Base-by-base conservation (phyloP, 129 eudicot genomes). In the Scalesia atractyloides region DNA sequence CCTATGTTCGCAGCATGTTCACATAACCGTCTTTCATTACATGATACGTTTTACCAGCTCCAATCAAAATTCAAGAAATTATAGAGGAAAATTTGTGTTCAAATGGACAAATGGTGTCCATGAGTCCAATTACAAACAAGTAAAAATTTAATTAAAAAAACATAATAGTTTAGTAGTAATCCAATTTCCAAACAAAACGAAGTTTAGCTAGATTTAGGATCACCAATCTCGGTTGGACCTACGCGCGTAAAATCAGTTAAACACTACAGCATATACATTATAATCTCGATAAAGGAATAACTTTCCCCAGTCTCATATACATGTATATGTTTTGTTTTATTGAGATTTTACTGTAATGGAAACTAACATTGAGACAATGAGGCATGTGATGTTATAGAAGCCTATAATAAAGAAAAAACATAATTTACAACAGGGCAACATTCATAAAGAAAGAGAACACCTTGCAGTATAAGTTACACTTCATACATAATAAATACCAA, bases 381-480 rank as follows among this genome's bases (percentile, higher is more conserved):
- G 8, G 63, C 63, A 10, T 3, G 3, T 57, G 14, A 24, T 59
- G 18, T 59, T 51, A 11, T 52, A 69, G 63, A 69, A 69, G 18
- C 44, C 68, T 43, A 57, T 43, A 24, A 61, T 0, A 61, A 48
- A 9, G 41, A 5, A 73, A 15, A 65, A 15, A 66, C 26, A 24
- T 44, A 48, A 72, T 61, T 72, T 76, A 67, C 75, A 77, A 78
- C 74, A 74, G 47, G 14, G 74, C 44, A 85, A 81, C 82, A 52
- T 67, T 75, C 83, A 73, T 76, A 64, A 58, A 61, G 63, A 84
- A 70, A 34, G 49, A 30, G 26, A 63, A 79, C 77, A 85, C 73
- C 53, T 83, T 83, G 85, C 64, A 79, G 48, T 61, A 74, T 64
- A 84, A 87, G 80, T 82, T 87, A 85, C 87, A 81, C 69, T 77